Percentiles rank a stretch among this genome's conserved stretches.
These are phyloP conservation scores for Aspergillus cristatus DNA, from an alignment of 495 filamentous ascomycete species.

Conservation along the genomic window DNA sequence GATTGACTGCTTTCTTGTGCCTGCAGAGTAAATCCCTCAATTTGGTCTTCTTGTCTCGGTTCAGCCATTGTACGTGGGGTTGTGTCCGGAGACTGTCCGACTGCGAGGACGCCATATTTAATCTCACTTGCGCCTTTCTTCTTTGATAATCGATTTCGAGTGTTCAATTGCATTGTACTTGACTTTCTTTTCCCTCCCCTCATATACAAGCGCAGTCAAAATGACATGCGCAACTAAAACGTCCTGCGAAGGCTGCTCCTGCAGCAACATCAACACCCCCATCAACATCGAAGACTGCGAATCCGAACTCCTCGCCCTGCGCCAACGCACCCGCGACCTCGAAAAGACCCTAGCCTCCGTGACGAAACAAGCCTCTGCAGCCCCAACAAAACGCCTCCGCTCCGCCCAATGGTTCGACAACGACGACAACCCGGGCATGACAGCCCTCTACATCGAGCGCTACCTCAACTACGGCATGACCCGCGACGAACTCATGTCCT, in stretches of 20 bases:
- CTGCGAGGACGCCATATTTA: too few species aligned
- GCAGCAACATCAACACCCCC: slow-evolving; percentile 9
- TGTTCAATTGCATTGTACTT: too few species aligned
- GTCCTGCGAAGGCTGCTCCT: slow-evolving; percentile 34
- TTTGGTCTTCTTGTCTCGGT: too few species aligned
- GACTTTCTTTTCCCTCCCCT: too few species aligned
- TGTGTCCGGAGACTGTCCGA: too few species aligned
- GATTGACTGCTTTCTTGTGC: too few species aligned
- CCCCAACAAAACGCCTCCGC: slow-evolving; percentile 18
- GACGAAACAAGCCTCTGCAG: slow-evolving; percentile 8
- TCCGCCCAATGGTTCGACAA: slow-evolving; percentile 41
- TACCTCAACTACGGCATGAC: slow-evolving; percentile 49
- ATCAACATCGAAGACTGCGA: slow-evolving; percentile 34
- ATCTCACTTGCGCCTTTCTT: too few species aligned
- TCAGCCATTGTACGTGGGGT: too few species aligned
- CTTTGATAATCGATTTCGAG: too few species aligned
- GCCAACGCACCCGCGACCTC: slow-evolving; percentile 27
- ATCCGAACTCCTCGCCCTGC: slow-evolving; percentile 27
- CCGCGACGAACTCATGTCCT: slow-evolving; percentile 39
- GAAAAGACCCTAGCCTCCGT: slow-evolving; percentile 21
- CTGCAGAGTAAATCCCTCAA: too few species aligned
- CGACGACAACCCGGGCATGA: slow-evolving; percentile 40
- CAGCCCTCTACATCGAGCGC: slow-evolving; percentile 44
- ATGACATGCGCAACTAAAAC: too few species aligned
- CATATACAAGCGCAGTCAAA: too few species aligned